Evolutionary conservation across 2,329 filamentous ascomycete species (phyloP).

Genomic region (Cryoendolithus antarcticus): DNA sequence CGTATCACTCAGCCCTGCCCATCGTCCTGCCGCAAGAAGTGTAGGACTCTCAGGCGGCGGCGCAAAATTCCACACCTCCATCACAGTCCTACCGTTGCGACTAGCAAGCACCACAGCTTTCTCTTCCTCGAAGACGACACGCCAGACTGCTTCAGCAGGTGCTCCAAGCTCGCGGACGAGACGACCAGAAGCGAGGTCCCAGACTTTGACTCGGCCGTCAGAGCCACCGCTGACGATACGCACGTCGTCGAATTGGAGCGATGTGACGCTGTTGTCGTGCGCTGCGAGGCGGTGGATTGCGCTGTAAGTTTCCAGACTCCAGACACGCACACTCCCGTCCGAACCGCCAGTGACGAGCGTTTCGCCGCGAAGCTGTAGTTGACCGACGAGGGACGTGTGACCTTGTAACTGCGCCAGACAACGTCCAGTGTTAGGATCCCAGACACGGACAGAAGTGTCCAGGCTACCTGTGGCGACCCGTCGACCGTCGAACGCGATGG

Average conservation of each 20-base stretch:
- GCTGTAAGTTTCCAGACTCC: conserved; percentile 82
- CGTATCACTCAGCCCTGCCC: neutral
- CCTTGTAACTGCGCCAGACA: conserved; percentile 89
- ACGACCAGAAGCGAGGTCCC: conserved; percentile 86
- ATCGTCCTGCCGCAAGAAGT: conserved; percentile 2
- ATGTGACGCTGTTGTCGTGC: conserved; percentile 97
- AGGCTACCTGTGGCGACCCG: conserved; percentile 90
- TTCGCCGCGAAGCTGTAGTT: conserved; percentile 88
- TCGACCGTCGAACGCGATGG: conserved; percentile 90
- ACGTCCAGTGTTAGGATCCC: conserved; percentile 53
- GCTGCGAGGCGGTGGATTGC: conserved; percentile 90
- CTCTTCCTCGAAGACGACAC: conserved; percentile 95
- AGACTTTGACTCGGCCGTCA: conserved; percentile 96
- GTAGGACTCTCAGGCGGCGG: conserved; percentile 52
- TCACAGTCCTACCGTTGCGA: conserved; percentile 73
- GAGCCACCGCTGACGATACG: conserved; percentile 91
- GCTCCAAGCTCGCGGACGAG: conserved; percentile 83
- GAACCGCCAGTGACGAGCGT: conserved; percentile 93
- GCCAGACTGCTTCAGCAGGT: conserved; percentile 90
- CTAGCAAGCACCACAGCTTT: conserved; percentile 94
- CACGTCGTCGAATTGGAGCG: conserved; percentile 90
- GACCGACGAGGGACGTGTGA: conserved; percentile 91
- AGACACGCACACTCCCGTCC: conserved; percentile 90
- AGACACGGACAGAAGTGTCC: conserved; percentile 92
- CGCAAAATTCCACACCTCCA: conserved; percentile 98